Conservation (phyloP, 2,329 filamentous ascomycete species). For the Alternaria rosae region DNA sequence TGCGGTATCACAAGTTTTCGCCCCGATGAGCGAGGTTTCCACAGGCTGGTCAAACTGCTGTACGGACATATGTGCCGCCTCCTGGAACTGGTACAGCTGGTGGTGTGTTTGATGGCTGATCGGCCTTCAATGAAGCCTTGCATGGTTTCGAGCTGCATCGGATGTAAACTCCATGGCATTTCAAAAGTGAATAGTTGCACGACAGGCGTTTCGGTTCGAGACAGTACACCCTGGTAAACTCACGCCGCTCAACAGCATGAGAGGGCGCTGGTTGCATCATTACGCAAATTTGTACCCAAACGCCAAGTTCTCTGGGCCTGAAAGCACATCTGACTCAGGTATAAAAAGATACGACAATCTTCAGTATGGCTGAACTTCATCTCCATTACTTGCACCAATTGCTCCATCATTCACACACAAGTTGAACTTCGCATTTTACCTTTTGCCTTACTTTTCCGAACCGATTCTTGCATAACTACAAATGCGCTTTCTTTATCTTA, state of each 20-base stretch:
- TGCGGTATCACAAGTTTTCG: background rate
- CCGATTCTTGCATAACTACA: rapidly evolving
- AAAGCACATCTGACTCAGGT: background rate
- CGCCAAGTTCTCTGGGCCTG: background rate
- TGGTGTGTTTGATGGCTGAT: background rate
- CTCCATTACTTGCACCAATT: background rate
- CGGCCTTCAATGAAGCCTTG: background rate
- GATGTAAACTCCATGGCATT: background rate
- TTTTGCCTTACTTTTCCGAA: background rate
- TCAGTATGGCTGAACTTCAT: background rate
- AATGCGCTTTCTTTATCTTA: background rate
- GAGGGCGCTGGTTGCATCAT: background rate
- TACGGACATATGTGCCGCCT: background rate
- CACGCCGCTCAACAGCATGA: background rate
- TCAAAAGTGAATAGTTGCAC: background rate
- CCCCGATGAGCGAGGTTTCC: background rate
- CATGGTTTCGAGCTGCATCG: background rate
- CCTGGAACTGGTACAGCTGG: background rate
- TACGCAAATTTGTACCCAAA: background rate
- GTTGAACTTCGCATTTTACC: background rate
- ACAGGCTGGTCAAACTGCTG: background rate
- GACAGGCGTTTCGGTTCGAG: background rate
- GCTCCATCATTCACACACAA: rapidly evolving
- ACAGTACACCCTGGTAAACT: background rate
- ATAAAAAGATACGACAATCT: background rate